phyloP scores from a whole-genome alignment of 495 filamentous ascomycete species.

The Talaromyces wortmannii region DNA sequence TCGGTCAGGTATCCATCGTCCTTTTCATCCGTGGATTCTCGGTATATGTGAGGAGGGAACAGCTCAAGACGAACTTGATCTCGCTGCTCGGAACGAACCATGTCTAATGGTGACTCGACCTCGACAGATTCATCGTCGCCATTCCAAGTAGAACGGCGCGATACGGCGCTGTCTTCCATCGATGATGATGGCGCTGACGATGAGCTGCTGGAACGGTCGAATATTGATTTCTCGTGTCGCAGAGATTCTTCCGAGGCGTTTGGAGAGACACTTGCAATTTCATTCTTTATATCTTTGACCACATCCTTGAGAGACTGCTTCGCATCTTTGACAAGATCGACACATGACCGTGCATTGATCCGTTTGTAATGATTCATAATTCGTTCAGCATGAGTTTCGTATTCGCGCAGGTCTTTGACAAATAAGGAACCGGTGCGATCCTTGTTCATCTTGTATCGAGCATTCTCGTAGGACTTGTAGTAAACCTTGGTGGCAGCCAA shows the following conservation, averaged over 20 bases:
- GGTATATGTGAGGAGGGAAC: slow-evolving; percentile 31
- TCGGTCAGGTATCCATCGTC: slow-evolving; percentile 41
- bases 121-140: slow-evolving; percentile 18
- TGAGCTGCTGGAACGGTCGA: slow-evolving; percentile 63
- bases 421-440: slow-evolving; percentile 10
- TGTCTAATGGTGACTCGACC: slow-evolving; percentile 28
- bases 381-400: slow-evolving; percentile 58
- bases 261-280: slow-evolving; percentile 50
- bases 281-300: slow-evolving; percentile 44
- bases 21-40: slow-evolving; percentile 20
- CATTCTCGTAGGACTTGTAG: slow-evolving; percentile 55
- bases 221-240: slow-evolving; percentile 55
- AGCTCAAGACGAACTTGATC: slow-evolving; percentile 20
- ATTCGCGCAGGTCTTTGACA: slow-evolving; percentile 65
- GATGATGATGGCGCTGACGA: slow-evolving; percentile 43
- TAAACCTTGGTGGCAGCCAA: slow-evolving; percentile 53
- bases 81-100: slow-evolving; percentile 11
- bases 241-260: slow-evolving; percentile 41
- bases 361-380: slow-evolving; percentile 37
- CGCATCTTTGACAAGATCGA: slow-evolving; percentile 30
- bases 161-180: slow-evolving; percentile 20
- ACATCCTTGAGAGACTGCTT: slow-evolving; percentile 39
- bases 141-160: slow-evolving; percentile 27
- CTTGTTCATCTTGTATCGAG: slow-evolving; percentile 49
- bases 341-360: background rate